These are phyloP conservation scores for Cenococcum geophilum DNA, from an alignment of 495 filamentous ascomycete genomes.

Conservation along the genomic window DNA sequence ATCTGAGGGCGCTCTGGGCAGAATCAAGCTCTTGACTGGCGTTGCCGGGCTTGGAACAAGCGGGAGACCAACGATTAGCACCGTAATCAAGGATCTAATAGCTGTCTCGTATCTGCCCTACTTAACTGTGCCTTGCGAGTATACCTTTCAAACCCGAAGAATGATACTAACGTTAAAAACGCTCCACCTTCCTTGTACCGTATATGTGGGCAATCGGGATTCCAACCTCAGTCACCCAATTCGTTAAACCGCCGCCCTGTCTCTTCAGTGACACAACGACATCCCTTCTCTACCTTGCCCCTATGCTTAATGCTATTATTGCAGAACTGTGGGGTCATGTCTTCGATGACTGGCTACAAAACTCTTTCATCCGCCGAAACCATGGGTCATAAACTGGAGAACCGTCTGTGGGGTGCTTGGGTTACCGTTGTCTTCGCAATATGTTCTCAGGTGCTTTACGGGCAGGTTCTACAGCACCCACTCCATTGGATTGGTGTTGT, in stretches of 20 bases:
- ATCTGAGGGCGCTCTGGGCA: constrained; percentile 13
- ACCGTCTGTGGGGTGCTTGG: constrained; percentile 28
- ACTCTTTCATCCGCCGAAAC: constrained; percentile 22
- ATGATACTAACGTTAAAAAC: background rate
- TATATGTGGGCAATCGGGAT: constrained; percentile 38
- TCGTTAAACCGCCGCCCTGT: constrained; percentile 37
- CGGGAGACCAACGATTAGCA: constrained; percentile 21
- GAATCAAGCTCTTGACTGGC: constrained; percentile 28
- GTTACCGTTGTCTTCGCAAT: constrained; percentile 5
- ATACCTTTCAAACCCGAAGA: background rate
- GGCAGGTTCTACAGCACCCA: constrained; percentile 21
- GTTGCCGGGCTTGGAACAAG: constrained; percentile 27
- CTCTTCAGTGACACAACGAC: constrained; percentile 31
- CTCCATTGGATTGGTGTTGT: constrained; percentile 22
- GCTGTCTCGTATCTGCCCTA: too few relatives aligned
- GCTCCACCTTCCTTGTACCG: constrained; percentile 15
- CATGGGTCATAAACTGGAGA: constrained; percentile 21
- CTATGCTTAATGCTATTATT: constrained; percentile 36
- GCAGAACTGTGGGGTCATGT: constrained; percentile 40
- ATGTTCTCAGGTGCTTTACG: constrained; percentile 24
- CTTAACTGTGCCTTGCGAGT: background rate
- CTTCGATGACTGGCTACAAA: constrained; percentile 40
- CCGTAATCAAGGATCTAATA: background rate
- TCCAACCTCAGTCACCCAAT: constrained; percentile 27
- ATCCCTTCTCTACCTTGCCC: constrained; percentile 38